phyloP scores from a whole-genome alignment of 1,284 basidiomycete genomes.

The Malassezia psittaci region DNA sequence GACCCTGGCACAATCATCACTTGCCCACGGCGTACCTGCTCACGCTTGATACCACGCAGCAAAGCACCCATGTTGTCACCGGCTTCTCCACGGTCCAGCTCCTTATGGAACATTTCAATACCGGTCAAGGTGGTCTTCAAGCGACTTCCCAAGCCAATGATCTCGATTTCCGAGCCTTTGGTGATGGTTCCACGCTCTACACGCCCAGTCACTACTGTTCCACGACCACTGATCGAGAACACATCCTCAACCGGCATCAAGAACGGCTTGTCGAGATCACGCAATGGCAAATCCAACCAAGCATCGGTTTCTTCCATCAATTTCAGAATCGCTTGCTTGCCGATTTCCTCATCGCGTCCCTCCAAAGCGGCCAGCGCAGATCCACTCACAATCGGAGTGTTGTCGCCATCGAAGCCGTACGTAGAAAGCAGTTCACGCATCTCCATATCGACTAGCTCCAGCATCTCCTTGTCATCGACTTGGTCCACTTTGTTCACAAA shows the following conservation, averaged over 20 bases:
- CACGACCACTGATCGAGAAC: conserved; percentile 95
- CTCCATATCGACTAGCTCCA: conserved; percentile 99
- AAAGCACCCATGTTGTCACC: conserved; percentile 99
- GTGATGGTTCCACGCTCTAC: conserved; percentile 85
- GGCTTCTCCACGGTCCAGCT: conserved; percentile 92
- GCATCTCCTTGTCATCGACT: conserved; percentile 93
- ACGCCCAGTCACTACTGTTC: conserved; percentile 94
- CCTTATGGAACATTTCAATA: conserved; percentile 99
- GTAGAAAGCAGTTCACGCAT: conserved; percentile 92
- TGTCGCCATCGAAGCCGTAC: conserved; percentile 84
- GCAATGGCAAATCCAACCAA: conserved; percentile 89
- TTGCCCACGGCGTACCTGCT: conserved; percentile 87
- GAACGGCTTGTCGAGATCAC: conserved; percentile 97
- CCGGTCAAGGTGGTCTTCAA: conserved; percentile 93
- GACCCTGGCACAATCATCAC: conserved; percentile 79
- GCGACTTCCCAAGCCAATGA: conserved; percentile 72
- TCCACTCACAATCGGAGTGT: conserved; percentile 92
- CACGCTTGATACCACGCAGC: conserved; percentile 92
- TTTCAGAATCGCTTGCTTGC: conserved; percentile 69
- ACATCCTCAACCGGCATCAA: conserved; percentile 93
- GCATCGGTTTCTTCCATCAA: conserved; percentile 78
- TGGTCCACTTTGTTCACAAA: conserved; percentile 99
- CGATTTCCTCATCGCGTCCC: conserved; percentile 67
- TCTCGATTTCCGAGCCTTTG: conserved; percentile 90
- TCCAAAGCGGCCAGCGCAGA: conserved; percentile 92